Base-by-base conservation (phyloP, 371 early-diverging fungal species). In the Mortierella sp. region DNA sequence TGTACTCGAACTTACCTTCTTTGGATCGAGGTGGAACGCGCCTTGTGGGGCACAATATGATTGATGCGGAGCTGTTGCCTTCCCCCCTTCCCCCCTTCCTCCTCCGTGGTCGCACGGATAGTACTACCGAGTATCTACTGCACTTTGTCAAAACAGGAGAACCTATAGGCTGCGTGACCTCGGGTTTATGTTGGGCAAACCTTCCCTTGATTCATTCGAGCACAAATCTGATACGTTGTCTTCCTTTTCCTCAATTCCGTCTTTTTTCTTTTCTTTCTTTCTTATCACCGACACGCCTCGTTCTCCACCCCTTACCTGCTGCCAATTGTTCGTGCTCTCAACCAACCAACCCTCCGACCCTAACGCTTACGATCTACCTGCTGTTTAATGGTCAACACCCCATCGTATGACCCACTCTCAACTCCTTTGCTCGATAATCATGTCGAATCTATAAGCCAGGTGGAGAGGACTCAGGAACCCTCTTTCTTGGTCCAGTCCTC, bases 361-460 rank as follows among this genome's bases (percentile, higher is more conserved):
- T 8, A 67, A 3, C 61, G 30, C 62, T 51, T 51, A 28, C 51
- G 28, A 12, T 37, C 66, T 51, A 30, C 39, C 71, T 37, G 68
- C 51, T 65, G 75, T 75, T 80, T 75, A 75, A 80, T 80, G 80
- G 75, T 68, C 75, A 66, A 72, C 72, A 61, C 62, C 75, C 69
- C 68, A 55, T 62, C 70, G 59, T 59, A 70, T 80, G 80, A 72
- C 62, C 75, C 75, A 64, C 75, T 68, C 75, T 75, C 72, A 30
- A 59, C 64, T 61, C 68, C 72, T 54, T 59, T 62, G 70, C 47
- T 65, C 32, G 70, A 68, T 61, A 40, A 32, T 28, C 37, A 71
- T 80, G 80, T 57, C 66, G 68, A 67, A 4, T 24, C 72, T 75
- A 68, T 80, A 80, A 64, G 43, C 75, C 72, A 52, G 64, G 62